A percentile compares a stretch with the other conserved stretches of the same genome.
Conservation (phyloP, 78 protist species). For the Isochrysis galbana region DNA sequence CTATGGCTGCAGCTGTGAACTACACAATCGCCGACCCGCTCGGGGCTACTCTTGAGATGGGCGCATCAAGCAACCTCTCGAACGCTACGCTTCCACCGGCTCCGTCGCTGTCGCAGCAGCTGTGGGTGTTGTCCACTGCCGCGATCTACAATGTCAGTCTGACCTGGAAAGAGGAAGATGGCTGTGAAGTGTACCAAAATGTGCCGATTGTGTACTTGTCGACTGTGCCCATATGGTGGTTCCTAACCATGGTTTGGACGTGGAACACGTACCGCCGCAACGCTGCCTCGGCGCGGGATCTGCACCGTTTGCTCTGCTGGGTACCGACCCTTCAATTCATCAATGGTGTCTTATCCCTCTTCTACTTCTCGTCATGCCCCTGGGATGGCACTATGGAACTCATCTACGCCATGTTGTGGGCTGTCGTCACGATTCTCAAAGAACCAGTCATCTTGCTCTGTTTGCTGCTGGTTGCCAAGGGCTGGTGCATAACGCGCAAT, state of each 20-base stretch:
- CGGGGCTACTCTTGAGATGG: too few relatives aligned
- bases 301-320: background rate
- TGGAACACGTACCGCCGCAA: background rate
- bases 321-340: background rate
- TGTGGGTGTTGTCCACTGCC: background rate
- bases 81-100: too few relatives aligned
- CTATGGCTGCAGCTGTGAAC: background rate
- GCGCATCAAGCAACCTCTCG: too few relatives aligned
- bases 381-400: background rate
- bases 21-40: background rate
- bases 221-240: background rate
- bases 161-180: background rate
- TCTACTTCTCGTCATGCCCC: background rate
- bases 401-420: background rate
- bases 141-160: background rate
- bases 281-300: background rate
- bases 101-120: too few relatives aligned
- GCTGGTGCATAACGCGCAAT: conserved; percentile 21
- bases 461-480: conserved; percentile 14
- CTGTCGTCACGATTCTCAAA: background rate
- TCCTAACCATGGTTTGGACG: background rate
- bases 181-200: background rate
- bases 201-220: background rate
- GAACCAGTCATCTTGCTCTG: conserved; percentile 5
- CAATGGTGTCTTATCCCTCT: background rate